phyloP scores from a whole-genome alignment of 495 filamentous ascomycete species.

The Xylona heveae region DNA sequence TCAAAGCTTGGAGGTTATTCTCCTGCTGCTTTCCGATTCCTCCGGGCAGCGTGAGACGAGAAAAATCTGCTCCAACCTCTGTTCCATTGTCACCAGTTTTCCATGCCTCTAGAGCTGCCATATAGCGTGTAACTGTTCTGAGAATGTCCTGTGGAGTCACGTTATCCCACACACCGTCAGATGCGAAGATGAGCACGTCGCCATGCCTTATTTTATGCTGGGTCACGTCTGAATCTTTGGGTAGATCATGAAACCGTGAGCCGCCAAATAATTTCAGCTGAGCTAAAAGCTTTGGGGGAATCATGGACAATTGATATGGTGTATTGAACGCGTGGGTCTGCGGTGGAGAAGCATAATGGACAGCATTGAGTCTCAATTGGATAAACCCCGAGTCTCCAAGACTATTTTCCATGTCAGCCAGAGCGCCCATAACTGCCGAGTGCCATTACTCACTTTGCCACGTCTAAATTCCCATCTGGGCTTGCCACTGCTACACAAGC shows the following conservation, averaged over 20 bases:
- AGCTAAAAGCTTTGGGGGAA: conserved; percentile 55
- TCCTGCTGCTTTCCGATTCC: conserved; percentile 15
- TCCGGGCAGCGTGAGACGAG: conserved; percentile 25
- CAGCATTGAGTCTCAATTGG: conserved; percentile 58
- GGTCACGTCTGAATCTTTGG: conserved; percentile 63
- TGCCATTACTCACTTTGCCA: conserved; percentile 47
- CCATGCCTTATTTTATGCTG: conserved; percentile 61
- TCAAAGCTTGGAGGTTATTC: conserved; percentile 41
- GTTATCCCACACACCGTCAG: conserved; percentile 94
- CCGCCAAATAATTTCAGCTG: conserved; percentile 67
- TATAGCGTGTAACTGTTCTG: conserved; percentile 49
- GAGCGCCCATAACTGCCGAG: background rate
- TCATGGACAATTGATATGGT: conserved; percentile 79
- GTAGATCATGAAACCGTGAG: conserved; percentile 55
- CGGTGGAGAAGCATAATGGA: conserved; percentile 59
- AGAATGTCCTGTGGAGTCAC: conserved; percentile 77
- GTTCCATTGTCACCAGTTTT: conserved; percentile 31
- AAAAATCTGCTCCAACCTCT: conserved; percentile 30
- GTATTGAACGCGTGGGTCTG: conserved; percentile 98
- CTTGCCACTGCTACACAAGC: conserved; percentile 61
- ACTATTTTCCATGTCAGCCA: conserved; percentile 10
- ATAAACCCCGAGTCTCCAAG: conserved; percentile 96
- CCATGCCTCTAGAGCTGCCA: conserved; percentile 55
- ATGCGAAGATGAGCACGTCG: conserved; percentile 78
- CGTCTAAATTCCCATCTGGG: conserved; percentile 48